A percentile compares a stretch with the other conserved stretches of the same genome.
These are phyloP conservation scores for Fusarium redolens DNA, from an alignment of 2,329 filamentous ascomycete genomes.

Conservation along the genomic window DNA sequence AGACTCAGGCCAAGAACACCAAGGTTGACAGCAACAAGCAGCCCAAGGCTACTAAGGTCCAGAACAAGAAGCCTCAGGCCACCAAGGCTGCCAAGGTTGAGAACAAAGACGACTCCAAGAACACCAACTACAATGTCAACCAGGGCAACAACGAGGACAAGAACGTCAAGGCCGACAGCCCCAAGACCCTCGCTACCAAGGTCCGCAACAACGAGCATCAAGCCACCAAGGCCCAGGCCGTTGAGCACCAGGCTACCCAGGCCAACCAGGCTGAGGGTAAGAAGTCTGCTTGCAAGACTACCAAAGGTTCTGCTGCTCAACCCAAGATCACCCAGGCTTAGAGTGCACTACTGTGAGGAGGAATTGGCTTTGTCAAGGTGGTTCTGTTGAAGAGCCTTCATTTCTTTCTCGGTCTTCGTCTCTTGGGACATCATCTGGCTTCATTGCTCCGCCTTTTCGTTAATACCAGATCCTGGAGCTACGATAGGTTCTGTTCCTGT, in stretches of 20 bases:
- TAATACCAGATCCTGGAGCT: accelerated
- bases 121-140: not conserved
- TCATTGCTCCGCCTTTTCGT: not conserved
- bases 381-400: not conserved
- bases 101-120: not conserved
- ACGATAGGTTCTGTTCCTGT: not conserved
- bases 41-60: not conserved
- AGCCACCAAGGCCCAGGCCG: not conserved
- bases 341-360: accelerated
- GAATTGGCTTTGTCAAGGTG: not conserved
- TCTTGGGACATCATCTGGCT: no score
- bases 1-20: not conserved
- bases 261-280: not conserved
- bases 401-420: not conserved
- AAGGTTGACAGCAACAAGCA: not conserved
- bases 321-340: not conserved
- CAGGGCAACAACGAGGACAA: not conserved
- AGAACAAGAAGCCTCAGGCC: not conserved
- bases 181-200: slow-evolving; percentile 7
- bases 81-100: not conserved
- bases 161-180: not conserved
- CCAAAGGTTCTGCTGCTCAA: not conserved
- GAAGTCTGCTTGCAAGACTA: not conserved
- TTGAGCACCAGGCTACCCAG: slow-evolving; percentile 1
- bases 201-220: not conserved